Conservation (phyloP, 2,329 filamentous ascomycete species). For the Zymoseptoria ardabiliae region DNA sequence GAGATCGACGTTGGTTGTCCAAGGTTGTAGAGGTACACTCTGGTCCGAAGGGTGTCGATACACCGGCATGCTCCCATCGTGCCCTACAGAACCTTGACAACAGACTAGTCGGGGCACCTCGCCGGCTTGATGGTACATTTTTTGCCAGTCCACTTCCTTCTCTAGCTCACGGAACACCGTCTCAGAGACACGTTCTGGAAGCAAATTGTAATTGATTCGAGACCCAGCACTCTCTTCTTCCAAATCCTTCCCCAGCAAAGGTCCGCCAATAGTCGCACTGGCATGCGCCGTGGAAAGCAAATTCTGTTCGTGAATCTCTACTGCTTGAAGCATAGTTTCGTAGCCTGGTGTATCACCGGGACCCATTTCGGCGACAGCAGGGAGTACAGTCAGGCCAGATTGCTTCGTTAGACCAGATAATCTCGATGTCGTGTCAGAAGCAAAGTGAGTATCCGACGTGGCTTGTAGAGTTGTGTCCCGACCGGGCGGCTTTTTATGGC, state of each 20-base stretch:
- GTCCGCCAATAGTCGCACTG: constrained; percentile 1
- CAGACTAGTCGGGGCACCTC: constrained; percentile 87
- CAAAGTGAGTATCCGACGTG: neutral
- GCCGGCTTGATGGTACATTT: constrained; percentile 86
- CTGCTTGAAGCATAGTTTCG: constrained; percentile 8
- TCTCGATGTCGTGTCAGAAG: neutral
- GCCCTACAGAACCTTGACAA: constrained; percentile 68
- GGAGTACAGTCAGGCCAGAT: constrained; percentile 9
- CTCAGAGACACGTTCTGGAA: constrained; percentile 46
- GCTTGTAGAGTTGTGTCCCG: constrained; percentile 11
- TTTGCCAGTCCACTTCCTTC: constrained; percentile 76
- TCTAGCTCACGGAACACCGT: constrained; percentile 63
- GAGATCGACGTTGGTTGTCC: constrained; percentile 63
- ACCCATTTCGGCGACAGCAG: constrained; percentile 1
- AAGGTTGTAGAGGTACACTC: constrained; percentile 67
- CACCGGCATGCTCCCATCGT: constrained; percentile 77
- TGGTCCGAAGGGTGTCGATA: constrained; percentile 93
- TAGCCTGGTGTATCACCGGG: constrained; percentile 7
- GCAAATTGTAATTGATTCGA: constrained; percentile 60
- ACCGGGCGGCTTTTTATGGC: constrained; percentile 11
- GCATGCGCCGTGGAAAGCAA: neutral
- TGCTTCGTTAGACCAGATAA: neutral
- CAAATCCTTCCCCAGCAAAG: constrained; percentile 24
- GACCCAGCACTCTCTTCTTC: constrained; percentile 60
- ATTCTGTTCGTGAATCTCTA: neutral